Evolutionary conservation across 306 rosid species (phyloP).

Genomic region (Lathyrus oleraceus): DNA sequence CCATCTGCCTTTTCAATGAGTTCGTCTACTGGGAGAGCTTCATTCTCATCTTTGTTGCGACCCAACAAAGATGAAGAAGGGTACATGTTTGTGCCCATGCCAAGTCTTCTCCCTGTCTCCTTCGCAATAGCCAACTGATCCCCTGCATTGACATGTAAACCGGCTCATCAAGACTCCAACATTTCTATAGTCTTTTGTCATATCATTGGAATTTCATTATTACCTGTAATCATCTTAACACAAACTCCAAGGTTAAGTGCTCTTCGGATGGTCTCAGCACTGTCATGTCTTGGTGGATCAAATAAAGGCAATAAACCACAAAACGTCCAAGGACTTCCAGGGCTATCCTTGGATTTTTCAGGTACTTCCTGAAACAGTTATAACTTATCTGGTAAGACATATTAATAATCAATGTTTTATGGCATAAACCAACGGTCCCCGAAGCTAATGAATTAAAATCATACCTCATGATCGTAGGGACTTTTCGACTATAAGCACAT

Average conservation of each 20-base stretch:
- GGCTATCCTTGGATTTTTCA: constrained; percentile 68
- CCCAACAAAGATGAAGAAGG: constrained; percentile 84
- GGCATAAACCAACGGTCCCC: not conserved
- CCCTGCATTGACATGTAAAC: constrained; percentile 50
- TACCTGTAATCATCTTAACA: constrained; percentile 95
- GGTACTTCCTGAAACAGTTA: constrained; percentile 62
- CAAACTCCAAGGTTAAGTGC: constrained; percentile 87
- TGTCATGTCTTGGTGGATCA: constrained; percentile 92
- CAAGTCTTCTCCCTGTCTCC: constrained; percentile 89
- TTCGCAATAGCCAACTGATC: constrained; percentile 88
- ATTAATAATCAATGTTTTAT: constrained; percentile 6
- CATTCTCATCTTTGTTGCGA: constrained; percentile 59
- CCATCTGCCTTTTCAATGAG: constrained; percentile 90
- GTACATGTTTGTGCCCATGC: constrained; percentile 95
- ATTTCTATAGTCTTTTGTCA: constrained; percentile 1
- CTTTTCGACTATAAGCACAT: not conserved
- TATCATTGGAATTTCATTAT: constrained; percentile 19
- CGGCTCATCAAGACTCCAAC: constrained; percentile 9
- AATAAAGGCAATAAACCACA: constrained; percentile 85
- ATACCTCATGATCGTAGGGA: not conserved
- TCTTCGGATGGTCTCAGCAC: constrained; percentile 87
- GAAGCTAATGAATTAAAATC: not conserved
- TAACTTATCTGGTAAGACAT: constrained; percentile 28
- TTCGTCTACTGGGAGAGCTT: constrained; percentile 79
- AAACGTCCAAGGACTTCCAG: constrained; percentile 85